These are phyloP conservation scores for Ophiosphaerella narmari DNA, from an alignment of 2,329 filamentous ascomycete species.

Conservation along the genomic window DNA sequence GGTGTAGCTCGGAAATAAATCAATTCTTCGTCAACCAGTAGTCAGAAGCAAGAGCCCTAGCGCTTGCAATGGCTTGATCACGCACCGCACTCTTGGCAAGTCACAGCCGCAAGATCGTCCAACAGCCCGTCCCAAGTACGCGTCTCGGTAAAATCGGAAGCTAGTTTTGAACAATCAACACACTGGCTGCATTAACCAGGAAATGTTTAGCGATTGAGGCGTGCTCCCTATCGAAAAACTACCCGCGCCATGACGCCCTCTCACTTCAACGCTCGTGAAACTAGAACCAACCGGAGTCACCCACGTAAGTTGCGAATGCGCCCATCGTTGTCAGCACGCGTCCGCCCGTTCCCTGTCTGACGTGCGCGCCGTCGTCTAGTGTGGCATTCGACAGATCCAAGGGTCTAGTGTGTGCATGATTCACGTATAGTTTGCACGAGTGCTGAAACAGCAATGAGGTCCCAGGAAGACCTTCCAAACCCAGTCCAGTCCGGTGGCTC, in stretches of 20 bases:
- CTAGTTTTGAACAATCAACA: neutral
- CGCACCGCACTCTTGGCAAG: neutral
- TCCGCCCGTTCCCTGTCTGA: too few relatives aligned
- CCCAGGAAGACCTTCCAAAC: too few relatives aligned
- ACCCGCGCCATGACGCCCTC: neutral
- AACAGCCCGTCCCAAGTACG: neutral
- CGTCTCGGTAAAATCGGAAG: neutral
- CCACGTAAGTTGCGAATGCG: neutral
- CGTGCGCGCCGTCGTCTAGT: too few relatives aligned
- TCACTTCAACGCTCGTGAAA: neutral
- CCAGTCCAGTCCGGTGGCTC: too few relatives aligned
- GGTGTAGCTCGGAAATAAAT: neutral
- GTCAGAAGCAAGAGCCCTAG: neutral
- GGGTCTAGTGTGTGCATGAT: too few relatives aligned
- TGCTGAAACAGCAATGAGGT: too few relatives aligned
- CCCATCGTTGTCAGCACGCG: too few relatives aligned
- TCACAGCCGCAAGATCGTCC: constrained; percentile 2
- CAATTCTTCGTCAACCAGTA: neutral
- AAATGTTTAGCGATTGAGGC: neutral
- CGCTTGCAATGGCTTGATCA: neutral
- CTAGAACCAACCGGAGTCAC: constrained; percentile 1
- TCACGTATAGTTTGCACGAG: too few relatives aligned
- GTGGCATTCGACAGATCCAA: too few relatives aligned
- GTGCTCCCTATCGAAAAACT: neutral
- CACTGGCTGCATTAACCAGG: neutral